Conservation (phyloP, 805 yeast genomes). For the Pichia ethanolica region DNA sequence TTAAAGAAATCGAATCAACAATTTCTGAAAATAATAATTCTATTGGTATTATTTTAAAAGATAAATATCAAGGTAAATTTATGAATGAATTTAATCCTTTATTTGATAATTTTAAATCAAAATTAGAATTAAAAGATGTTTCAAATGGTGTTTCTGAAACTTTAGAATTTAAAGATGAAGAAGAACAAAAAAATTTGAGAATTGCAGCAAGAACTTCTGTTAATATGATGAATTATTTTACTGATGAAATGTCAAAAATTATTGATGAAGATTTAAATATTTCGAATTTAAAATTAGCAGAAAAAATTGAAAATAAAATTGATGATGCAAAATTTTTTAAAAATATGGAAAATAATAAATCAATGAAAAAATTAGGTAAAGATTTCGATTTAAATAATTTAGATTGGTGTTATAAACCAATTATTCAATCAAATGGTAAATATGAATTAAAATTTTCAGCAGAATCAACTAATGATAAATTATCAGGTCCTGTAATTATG, state of each 20-base stretch:
- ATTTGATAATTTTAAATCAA: slow-evolving; percentile 25
- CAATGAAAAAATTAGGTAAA: slow-evolving; percentile 47
- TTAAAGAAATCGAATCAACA: slow-evolving; percentile 36
- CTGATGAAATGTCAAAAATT: slow-evolving; percentile 79
- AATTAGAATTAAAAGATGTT: slow-evolving; percentile 45
- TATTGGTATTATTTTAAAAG: slow-evolving; percentile 69
- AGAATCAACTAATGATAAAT: slow-evolving; percentile 55
- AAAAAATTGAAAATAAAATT: slow-evolving; percentile 70
- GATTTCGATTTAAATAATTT: slow-evolving; percentile 70
- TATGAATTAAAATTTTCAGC: slow-evolving; percentile 83
- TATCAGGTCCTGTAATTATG: slow-evolving; percentile 72
- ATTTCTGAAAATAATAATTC: slow-evolving; percentile 30
- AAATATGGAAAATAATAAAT: slow-evolving; percentile 37
- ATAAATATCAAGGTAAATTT: slow-evolving; percentile 75
- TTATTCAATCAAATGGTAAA: slow-evolving; percentile 79
- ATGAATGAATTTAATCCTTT: slow-evolving; percentile 68
- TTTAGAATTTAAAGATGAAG: slow-evolving; percentile 71
- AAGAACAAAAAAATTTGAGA: slow-evolving; percentile 57
- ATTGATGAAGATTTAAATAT: slow-evolving; percentile 82
- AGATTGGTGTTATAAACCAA: slow-evolving; percentile 94
- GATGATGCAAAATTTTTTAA: slow-evolving; percentile 69
- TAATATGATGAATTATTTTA: slow-evolving; percentile 72
- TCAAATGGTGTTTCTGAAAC: slow-evolving; percentile 45
- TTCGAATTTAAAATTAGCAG: slow-evolving; percentile 65
- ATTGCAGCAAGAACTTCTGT: slow-evolving; percentile 73